Percentiles rank a stretch among this genome's conserved stretches.
These are phyloP conservation scores for Blastobotrys raffinosifermentans DNA, from an alignment of 1,139 yeast species.

Conservation along the genomic window DNA sequence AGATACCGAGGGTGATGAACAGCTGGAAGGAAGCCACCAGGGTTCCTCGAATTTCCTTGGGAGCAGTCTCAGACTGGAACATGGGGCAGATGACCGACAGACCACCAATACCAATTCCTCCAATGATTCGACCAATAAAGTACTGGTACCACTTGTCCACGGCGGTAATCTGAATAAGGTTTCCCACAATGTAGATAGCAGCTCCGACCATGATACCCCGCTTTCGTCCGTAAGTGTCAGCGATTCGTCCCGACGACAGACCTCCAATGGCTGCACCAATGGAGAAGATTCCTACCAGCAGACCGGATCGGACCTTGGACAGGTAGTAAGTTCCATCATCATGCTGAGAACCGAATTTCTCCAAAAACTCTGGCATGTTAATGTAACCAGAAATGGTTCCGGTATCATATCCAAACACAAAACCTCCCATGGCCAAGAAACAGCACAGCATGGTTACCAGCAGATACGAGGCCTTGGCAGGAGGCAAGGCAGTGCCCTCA, in stretches of 20 bases:
- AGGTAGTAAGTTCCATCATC: conserved; percentile 26
- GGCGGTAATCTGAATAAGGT: conserved; percentile 47
- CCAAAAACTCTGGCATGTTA: conserved; percentile 58
- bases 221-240: conserved; percentile 49
- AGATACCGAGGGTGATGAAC: conserved; percentile 62
- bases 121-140: conserved; percentile 43
- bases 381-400: conserved; percentile 65
- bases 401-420: conserved; percentile 51
- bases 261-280: conserved; percentile 52
- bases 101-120: conserved; percentile 63
- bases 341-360: conserved; percentile 41
- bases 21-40: conserved; percentile 62
- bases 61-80: conserved; percentile 68
- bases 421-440: conserved; percentile 27
- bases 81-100: conserved; percentile 61
- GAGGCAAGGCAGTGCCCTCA: conserved; percentile 4
- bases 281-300: conserved; percentile 48
- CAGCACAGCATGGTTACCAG: conserved; percentile 18
- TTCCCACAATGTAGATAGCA: conserved; percentile 45
- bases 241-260: conserved; percentile 40
- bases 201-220: conserved; percentile 44
- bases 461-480: conserved; percentile 4
- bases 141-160: conserved; percentile 36
- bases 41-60: conserved; percentile 65
- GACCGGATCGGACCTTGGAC: conserved; percentile 42